phyloP scores from a whole-genome alignment of 257 asterid species.

The Nicotiana attenuata region DNA sequence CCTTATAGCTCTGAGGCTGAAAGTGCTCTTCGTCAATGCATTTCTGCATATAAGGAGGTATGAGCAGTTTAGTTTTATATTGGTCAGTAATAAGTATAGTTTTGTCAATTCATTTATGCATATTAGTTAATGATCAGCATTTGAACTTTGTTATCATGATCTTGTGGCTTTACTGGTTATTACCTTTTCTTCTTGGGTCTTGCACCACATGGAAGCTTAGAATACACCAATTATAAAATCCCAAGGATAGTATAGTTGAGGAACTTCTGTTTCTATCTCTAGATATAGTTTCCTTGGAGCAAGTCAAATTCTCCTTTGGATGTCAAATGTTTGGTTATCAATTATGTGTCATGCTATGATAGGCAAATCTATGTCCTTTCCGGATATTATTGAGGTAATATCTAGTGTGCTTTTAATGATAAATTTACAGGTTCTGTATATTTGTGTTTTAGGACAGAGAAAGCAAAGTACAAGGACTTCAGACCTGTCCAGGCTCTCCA shows the following conservation, averaged over 20 bases:
- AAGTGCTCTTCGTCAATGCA: slow-evolving; percentile 53
- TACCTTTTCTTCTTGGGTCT: neutral
- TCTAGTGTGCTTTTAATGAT: neutral
- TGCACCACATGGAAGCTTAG: neutral
- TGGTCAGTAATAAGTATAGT: neutral
- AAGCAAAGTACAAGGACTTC: neutral
- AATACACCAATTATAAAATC: neutral
- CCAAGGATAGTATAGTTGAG: neutral
- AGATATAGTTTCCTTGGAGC: neutral
- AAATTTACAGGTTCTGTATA: neutral
- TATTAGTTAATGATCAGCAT: neutral
- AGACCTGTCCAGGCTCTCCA: neutral
- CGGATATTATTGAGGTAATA: neutral
- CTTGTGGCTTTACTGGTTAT: neutral
- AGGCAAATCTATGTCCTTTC: neutral
- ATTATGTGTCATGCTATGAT: neutral
- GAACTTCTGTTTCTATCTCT: neutral
- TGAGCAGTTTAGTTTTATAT: neutral
- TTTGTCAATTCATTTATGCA: too few species aligned
- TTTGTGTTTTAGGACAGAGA: neutral
- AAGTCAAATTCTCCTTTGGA: neutral
- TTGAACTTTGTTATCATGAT: neutral
- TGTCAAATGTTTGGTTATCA: neutral
- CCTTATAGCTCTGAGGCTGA: slow-evolving; percentile 31
- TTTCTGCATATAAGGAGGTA: slow-evolving; percentile 74